Percentiles rank a stretch among this genome's conserved stretches.
Conservation (phyloP, 1,284 basidiomycete species). For the Fomitopsis pinicola region DNA sequence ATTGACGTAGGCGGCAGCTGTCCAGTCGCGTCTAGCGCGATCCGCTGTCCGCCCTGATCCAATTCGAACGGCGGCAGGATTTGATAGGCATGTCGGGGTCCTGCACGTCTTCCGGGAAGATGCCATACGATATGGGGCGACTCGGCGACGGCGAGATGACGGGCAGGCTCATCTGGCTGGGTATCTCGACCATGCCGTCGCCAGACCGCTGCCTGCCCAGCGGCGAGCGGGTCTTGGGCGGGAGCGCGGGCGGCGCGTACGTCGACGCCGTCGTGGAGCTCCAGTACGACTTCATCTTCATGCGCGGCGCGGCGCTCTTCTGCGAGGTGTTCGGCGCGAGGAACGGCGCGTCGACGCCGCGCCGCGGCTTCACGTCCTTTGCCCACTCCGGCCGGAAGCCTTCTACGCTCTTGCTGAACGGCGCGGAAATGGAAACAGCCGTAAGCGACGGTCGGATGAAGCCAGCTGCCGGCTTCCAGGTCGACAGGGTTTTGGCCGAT, state of each 20-base stretch:
- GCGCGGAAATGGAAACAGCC: conserved; percentile 6
- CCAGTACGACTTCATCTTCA: conserved; percentile 18
- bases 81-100: conserved; percentile 57
- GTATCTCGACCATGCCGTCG: neutral
- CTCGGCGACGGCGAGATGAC: conserved; percentile 11
- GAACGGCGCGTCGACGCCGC: conserved; percentile 48
- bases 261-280: conserved; percentile 13
- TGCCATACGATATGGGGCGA: conserved; percentile 22
- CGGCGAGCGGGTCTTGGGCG: conserved; percentile 8
- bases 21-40: conserved; percentile 3
- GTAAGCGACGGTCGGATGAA: neutral
- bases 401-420: conserved; percentile 17
- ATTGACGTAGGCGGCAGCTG: neutral
- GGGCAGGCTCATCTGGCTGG: conserved; percentile 2
- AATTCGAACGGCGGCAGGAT: conserved; percentile 44
- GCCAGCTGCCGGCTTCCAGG: neutral
- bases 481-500: neutral
- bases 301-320: conserved; percentile 10
- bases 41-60: conserved; percentile 46
- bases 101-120: conserved; percentile 37
- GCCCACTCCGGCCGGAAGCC: conserved; percentile 44
- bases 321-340: conserved; percentile 14
- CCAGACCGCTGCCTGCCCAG: neutral
- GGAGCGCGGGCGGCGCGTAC: conserved; percentile 9
- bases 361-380: conserved; percentile 34